Evolutionary conservation across 495 filamentous ascomycete genomes (phyloP), one percentile per base, ranked within the genome.

Genomic region (Durotheca rogersii): DNA sequence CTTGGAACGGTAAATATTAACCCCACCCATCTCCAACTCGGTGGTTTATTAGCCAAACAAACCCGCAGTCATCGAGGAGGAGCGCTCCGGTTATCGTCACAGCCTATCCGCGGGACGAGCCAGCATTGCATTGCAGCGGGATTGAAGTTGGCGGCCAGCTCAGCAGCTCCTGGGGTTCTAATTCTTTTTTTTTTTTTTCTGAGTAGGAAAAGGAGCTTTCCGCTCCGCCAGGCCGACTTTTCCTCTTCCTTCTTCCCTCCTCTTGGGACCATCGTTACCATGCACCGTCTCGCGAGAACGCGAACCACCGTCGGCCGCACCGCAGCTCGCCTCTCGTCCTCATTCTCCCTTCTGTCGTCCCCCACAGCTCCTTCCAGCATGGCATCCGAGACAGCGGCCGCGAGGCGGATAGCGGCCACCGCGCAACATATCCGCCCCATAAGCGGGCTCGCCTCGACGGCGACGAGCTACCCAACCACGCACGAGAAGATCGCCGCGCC

Each of bases 401-500:
- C 61, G 14, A 56, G 66, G 55, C 69, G 74, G 60, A 67, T 87
- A 58, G 81, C 87, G 53, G 80, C 80, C 44, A 83, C 82, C 17
- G 78, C 82, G 12, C 75, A 76, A 50, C 80, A 84, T 35, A 71
- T 85, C 10, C 69, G 67, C 36, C 67, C 75, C 1, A 68, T 72
- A 44, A 68, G 72, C 29, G 74, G 80, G 19, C 68, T 82, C 16
- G 75, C 79, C 41, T 79, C 76, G 29, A 83, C 82, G 21, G 80
- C 86, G 3, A 80, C 81, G 23, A 78, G 75, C 60, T 96, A 88
- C 68, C 88, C 88, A 11, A 88, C 79, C n/a, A 82, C 75, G 49
- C 94, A 99, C 73, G 81, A 89, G 43, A 84, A 79, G 65, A 89
- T 95, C 66, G 52, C 76, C 39, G 70, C 82, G 33, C 86, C 88